phyloP scores from a whole-genome alignment of 2,329 filamentous ascomycete genomes.

The Zelopaecilomyces penicillatus region DNA sequence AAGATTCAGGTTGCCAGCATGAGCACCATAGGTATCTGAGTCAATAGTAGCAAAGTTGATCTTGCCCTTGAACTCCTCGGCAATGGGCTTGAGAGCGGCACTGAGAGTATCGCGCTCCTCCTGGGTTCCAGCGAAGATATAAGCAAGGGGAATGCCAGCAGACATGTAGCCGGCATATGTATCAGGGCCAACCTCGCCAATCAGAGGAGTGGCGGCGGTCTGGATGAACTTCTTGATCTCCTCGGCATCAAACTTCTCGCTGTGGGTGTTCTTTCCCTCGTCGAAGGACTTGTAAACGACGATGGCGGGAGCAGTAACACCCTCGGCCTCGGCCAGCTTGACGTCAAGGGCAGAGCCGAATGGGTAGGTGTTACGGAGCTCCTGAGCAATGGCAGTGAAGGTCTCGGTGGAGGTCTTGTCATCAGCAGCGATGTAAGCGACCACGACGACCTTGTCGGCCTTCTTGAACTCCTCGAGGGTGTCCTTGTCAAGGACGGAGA shows the following conservation, averaged over 20 bases:
- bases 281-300: conserved; percentile 98
- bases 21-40: conserved; percentile 85
- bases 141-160: conserved; percentile 83
- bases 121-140: conserved; percentile 89
- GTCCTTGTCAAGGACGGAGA: conserved; percentile 73
- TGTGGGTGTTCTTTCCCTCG: conserved; percentile 83
- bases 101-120: conserved; percentile 81
- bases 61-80: conserved; percentile 84
- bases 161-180: conserved; percentile 95
- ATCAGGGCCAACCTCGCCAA: conserved; percentile 94
- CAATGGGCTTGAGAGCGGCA: conserved; percentile 72
- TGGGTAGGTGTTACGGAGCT: conserved; percentile 81
- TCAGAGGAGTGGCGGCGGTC: conserved; percentile 75
- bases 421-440: conserved; percentile 74
- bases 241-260: conserved; percentile 69
- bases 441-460: conserved; percentile 89
- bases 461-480: conserved; percentile 94
- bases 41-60: conserved; percentile 99
- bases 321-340: conserved; percentile 79
- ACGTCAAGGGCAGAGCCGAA: conserved; percentile 85
- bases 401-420: conserved; percentile 83
- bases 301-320: conserved; percentile 75
- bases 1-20: conserved; percentile 95
- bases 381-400: conserved; percentile 64
- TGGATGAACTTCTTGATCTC: conserved; percentile 77